phyloP scores from a whole-genome alignment of 1,139 yeast species.

The Protomyces macrosporus region DNA sequence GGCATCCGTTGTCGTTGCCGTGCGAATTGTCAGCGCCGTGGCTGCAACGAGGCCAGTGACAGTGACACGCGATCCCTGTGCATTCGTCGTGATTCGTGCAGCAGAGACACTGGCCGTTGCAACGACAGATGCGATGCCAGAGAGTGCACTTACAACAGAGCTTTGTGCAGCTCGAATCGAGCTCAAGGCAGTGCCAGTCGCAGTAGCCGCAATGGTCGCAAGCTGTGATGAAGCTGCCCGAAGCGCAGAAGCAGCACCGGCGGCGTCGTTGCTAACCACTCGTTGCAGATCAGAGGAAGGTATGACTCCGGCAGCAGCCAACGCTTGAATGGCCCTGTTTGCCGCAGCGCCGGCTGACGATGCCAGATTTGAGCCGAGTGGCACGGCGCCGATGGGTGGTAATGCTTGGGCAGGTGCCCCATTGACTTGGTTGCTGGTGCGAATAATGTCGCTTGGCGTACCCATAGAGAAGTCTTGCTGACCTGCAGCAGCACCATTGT shows the following conservation, averaged over 20 bases:
- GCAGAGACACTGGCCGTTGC: neutral
- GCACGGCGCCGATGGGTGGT: neutral
- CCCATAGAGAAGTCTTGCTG: too few relatives aligned
- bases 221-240: neutral
- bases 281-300: neutral
- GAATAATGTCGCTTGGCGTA: too few relatives aligned
- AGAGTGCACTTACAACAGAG: neutral
- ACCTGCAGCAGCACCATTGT: too few relatives aligned
- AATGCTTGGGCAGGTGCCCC: too few relatives aligned
- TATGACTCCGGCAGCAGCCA: neutral
- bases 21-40: neutral
- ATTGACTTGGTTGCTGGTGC: too few relatives aligned
- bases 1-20: neutral
- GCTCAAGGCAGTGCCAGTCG: neutral
- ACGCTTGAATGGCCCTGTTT: neutral
- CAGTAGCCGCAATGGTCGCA: neutral
- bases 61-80: neutral
- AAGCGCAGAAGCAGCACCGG: neutral
- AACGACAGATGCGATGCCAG: neutral
- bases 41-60: neutral
- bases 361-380: neutral
- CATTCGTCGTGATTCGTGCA: neutral
- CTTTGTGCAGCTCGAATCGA: neutral
- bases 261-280: neutral
- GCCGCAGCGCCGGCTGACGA: neutral